Evolutionary conservation across 495 filamentous ascomycete species (phyloP).

Genomic region (Melanomma pulvis-pyrius): DNA sequence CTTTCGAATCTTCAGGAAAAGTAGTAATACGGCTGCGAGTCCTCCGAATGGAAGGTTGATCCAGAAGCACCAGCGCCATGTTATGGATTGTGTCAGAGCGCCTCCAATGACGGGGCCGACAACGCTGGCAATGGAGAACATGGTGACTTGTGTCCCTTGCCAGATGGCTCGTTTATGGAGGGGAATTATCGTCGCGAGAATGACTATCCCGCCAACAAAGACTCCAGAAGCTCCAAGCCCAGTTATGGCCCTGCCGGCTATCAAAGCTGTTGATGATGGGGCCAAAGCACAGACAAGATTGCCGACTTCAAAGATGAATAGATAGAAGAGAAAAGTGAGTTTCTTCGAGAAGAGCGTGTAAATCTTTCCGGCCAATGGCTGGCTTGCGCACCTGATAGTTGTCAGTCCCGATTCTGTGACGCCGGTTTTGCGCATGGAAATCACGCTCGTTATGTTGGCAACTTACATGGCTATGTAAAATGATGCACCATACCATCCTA

Average conservation of each 20-base stretch:
- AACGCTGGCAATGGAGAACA: conserved; percentile 76
- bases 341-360: conserved; percentile 79
- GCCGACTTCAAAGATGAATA: conserved; percentile 81
- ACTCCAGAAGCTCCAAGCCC: conserved; percentile 83
- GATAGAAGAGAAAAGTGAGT: conserved; percentile 65
- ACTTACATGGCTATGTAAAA: conserved; percentile 53
- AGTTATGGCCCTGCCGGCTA: conserved; percentile 80
- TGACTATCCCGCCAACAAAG: conserved; percentile 80
- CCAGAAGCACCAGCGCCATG: too few species aligned
- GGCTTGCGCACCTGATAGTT: conserved; percentile 65
- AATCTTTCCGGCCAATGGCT: conserved; percentile 73
- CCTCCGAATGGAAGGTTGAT: conserved; percentile 67
- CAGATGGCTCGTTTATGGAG: conserved; percentile 70
- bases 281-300: conserved; percentile 79
- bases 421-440: too few species aligned
- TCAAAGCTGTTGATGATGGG: conserved; percentile 71
- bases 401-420: too few species aligned
- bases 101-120: conserved; percentile 45
- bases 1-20: conserved; percentile 56
- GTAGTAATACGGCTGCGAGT: conserved; percentile 57
- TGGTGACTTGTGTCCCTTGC: conserved; percentile 68
- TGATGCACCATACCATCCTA: conserved; percentile 59
- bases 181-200: conserved; percentile 76
- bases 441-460: too few species aligned
- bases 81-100: conserved; percentile 47